Evolutionary conservation across 192 early-diverging fungal species (phyloP), one percentile per base, ranked within the genome.

Genomic region (Umbelopsis sp.): DNA sequence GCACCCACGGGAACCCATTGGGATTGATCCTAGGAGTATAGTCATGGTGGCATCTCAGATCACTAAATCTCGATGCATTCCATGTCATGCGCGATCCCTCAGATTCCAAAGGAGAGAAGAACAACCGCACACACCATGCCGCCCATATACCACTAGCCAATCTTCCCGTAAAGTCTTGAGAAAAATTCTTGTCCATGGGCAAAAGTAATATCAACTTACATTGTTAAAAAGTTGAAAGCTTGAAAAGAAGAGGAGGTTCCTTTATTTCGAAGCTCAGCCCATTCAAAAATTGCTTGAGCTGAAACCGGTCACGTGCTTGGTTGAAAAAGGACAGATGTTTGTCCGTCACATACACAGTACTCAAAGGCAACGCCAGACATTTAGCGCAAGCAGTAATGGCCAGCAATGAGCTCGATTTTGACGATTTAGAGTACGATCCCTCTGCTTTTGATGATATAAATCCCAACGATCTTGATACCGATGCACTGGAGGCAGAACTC

Each of bases 1-100:
- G 27, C 25, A 58, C 11, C 13, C 25, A 1, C 30, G 33, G 53
- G 33, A 58, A 4, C 53, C 33, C 53, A 0, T 33, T 58, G 11
- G 12, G 27, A 18, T 9, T 58, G 25, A 1, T 11, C 15, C 15
- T 30, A 33, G 53, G 53, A 58, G 27, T 33, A 30, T 30, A 18
- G 13, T 33, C 30, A 58, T 58, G 53, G 53, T 58, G 53, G 22
- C 53, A 58, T 58, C 53, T 30, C 53, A 58, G 53, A 58, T 58
- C 53, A 58, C 53, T 58, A 58, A 58, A 58, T 58, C 53, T 58
- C 53, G 53, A 58, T 30, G 16, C 27, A 33, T 35, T 27, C 25
- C 10, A 15, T 21, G 20, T 30, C 23, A 58, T 58, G 53, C 11
- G 11, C 27, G 53, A 58, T 58, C 53, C 16, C 15, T 9, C 27